Conservation (phyloP, 2,329 filamentous ascomycete species). For the Aspergillus tanneri region DNA sequence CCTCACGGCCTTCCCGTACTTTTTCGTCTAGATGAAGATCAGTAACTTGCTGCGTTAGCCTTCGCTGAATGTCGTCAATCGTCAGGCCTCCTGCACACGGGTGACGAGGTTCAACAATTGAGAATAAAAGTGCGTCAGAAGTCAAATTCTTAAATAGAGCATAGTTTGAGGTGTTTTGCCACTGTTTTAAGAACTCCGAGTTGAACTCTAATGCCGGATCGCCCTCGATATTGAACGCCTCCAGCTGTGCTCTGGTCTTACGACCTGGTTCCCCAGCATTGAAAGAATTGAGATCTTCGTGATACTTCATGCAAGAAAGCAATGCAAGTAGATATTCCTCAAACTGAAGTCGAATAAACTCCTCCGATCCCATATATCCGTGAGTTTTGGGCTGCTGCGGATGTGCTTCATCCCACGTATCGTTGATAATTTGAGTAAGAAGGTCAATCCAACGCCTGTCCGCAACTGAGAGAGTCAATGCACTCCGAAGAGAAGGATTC, state of each 20-base stretch:
- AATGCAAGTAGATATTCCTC: constrained; percentile 93
- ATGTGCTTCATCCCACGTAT: constrained; percentile 94
- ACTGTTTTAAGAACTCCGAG: constrained; percentile 79
- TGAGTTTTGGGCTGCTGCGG: constrained; percentile 88
- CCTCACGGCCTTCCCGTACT: constrained; percentile 78
- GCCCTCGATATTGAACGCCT: constrained; percentile 65
- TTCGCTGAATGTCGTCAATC: constrained; percentile 89
- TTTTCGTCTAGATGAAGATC: constrained; percentile 92
- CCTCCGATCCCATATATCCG: constrained; percentile 92
- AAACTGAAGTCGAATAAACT: constrained; percentile 95
- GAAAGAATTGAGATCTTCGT: constrained; percentile 59
- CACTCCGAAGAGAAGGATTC: constrained; percentile 72
- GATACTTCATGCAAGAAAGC: constrained; percentile 86
- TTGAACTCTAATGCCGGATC: constrained; percentile 85
- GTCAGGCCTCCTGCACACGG: constrained; percentile 89
- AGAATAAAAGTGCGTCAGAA: constrained; percentile 80
- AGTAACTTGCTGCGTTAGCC: constrained; percentile 86
- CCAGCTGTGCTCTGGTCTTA: constrained; percentile 53
- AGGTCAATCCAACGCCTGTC: constrained; percentile 97
- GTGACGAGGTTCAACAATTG: constrained; percentile 88
- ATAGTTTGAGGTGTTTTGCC: constrained; percentile 87
- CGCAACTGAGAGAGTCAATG: constrained; percentile 75
- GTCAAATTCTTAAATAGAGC: constrained; percentile 78
- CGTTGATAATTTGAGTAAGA: constrained; percentile 85
- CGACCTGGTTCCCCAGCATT: constrained; percentile 46